These are phyloP conservation scores for Papiliotrema flavescens DNA, from an alignment of 1,284 basidiomycete species.

Conservation along the genomic window DNA sequence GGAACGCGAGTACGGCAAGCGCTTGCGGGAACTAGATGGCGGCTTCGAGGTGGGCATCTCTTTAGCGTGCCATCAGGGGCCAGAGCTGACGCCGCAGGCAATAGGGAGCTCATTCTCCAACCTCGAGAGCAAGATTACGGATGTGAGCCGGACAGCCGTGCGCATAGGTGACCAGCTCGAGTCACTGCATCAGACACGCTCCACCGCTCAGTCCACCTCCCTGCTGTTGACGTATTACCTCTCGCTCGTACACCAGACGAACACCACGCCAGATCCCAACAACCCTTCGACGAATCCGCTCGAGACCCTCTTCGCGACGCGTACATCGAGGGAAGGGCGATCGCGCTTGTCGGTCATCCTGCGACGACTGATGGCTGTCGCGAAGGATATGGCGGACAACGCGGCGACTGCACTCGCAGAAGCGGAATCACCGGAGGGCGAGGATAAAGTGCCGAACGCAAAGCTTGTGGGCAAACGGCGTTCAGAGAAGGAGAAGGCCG, in stretches of 20 bases:
- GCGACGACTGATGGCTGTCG: constrained; percentile 80
- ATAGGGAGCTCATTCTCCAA: constrained; percentile 76
- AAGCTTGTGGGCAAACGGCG: constrained; percentile 23
- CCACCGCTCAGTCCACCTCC: constrained; percentile 88
- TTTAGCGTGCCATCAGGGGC: not conserved
- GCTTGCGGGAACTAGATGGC: constrained; percentile 84
- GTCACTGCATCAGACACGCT: constrained; percentile 85
- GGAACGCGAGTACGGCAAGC: constrained; percentile 90
- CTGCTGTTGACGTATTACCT: constrained; percentile 95
- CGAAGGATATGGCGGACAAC: constrained; percentile 63
- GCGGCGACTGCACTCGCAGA: constrained; percentile 57
- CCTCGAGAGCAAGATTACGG: constrained; percentile 83
- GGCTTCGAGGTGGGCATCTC: constrained; percentile 71
- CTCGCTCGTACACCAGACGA: constrained; percentile 83
- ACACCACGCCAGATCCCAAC: constrained; percentile 50
- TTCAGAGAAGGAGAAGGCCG: constrained; percentile 45
- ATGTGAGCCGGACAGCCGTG: constrained; percentile 90
- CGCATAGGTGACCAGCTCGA: constrained; percentile 98
- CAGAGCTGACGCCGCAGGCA: constrained; percentile 52
- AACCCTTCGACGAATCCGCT: constrained; percentile 29
- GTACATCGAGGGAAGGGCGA: constrained; percentile 70
- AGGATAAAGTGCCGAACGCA: constrained; percentile 6
- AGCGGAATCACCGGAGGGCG: constrained; percentile 48
- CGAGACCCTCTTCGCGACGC: constrained; percentile 52
- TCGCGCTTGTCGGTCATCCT: constrained; percentile 84